Conservation (phyloP, 306 rosid genomes). For the Ormosia emarginata region DNA sequence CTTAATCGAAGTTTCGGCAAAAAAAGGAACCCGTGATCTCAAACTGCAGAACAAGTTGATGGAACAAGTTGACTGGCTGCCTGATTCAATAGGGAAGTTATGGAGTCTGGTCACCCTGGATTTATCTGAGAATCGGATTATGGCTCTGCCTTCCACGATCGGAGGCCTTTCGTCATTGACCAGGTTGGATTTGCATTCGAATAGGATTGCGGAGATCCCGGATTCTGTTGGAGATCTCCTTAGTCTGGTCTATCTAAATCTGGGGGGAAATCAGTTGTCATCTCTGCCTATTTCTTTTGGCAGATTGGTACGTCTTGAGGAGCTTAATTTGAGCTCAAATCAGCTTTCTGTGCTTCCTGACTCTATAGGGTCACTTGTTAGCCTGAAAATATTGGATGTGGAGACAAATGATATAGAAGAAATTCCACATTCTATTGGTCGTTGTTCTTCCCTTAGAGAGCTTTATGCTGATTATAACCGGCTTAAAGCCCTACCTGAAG, state of each 20-base stretch:
- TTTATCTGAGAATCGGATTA: conserved; percentile 59
- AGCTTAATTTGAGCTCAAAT: conserved; percentile 67
- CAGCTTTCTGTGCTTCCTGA: conserved; percentile 53
- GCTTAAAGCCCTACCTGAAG: conserved; percentile 78
- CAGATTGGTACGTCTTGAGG: conserved; percentile 53
- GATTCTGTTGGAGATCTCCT: conserved; percentile 53
- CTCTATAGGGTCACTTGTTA: conserved; percentile 51
- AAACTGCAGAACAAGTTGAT: conserved; percentile 47
- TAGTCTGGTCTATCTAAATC: conserved; percentile 49
- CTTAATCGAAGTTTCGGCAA: conserved; percentile 56
- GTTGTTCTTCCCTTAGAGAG: conserved; percentile 53
- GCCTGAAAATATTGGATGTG: conserved; percentile 48
- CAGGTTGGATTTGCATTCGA: conserved; percentile 58
- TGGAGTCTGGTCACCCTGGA: conserved; percentile 50
- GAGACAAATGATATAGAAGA: conserved; percentile 71
- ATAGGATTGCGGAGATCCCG: conserved; percentile 45
- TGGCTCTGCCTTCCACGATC: conserved; percentile 48
- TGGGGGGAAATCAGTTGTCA: conserved; percentile 49
- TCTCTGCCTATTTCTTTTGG: conserved; percentile 60
- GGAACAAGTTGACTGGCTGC: conserved; percentile 71
- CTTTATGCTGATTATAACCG: conserved; percentile 60
- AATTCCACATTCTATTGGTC: conserved; percentile 61
- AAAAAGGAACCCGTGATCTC: conserved; percentile 50
- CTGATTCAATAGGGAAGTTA: conserved; percentile 63
- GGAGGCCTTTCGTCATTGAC: conserved; percentile 56